These are phyloP conservation scores for Septoria petroselini DNA, from an alignment of 2,329 filamentous ascomycete species.

Conservation along the genomic window DNA sequence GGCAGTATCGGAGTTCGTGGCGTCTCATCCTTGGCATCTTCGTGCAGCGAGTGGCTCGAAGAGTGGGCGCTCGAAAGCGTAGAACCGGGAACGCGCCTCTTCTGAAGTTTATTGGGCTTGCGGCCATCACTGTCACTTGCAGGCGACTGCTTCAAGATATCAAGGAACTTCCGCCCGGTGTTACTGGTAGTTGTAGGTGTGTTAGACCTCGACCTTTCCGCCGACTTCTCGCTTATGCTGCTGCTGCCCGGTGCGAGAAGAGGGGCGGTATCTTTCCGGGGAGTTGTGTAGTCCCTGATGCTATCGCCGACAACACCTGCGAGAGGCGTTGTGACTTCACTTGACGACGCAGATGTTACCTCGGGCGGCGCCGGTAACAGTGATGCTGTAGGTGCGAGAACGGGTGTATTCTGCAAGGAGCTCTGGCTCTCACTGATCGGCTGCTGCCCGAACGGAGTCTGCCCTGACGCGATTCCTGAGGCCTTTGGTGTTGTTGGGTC, in stretches of 20 bases:
- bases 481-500: slow-evolving; percentile 51
- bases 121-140: slow-evolving; percentile 53
- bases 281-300: slow-evolving; percentile 34
- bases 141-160: slow-evolving; percentile 68
- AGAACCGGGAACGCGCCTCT: slow-evolving; percentile 76
- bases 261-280: slow-evolving; percentile 40
- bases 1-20: slow-evolving; percentile 33
- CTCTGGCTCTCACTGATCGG: slow-evolving; percentile 20
- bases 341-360: slow-evolving; percentile 42
- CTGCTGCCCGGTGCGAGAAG: slow-evolving; percentile 33
- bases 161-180: slow-evolving; percentile 50
- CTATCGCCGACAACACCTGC: slow-evolving; percentile 33
- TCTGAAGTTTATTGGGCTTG: slow-evolving; percentile 85
- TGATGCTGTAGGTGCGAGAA: slow-evolving; percentile 32
- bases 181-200: slow-evolving; percentile 28
- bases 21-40: slow-evolving; percentile 34
- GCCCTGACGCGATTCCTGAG: slow-evolving; percentile 4
- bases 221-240: slow-evolving; percentile 18
- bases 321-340: slow-evolving; percentile 39
- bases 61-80: slow-evolving; percentile 85
- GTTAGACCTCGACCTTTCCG: slow-evolving; percentile 32
- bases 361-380: slow-evolving; percentile 37
- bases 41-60: slow-evolving; percentile 65
- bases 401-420: slow-evolving; percentile 35
- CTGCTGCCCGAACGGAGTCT: slow-evolving; percentile 24